Percentiles rank a stretch among this genome's conserved stretches.
phyloP scores from a whole-genome alignment of 768 basidiomycete genomes.

The Tubosaeta sp. region DNA sequence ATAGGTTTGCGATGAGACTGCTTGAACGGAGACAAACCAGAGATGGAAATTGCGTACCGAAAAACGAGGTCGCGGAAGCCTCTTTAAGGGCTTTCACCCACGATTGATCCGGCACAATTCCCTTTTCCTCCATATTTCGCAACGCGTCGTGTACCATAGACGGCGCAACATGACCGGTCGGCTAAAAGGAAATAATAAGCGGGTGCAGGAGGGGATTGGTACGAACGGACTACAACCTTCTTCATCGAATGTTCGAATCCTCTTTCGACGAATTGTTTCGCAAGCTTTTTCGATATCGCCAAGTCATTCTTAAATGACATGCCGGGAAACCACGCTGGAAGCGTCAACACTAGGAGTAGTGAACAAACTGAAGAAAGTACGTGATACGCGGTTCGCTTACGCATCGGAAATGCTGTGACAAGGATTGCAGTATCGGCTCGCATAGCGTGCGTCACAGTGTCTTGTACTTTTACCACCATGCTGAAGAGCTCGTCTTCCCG shows the following conservation, averaged over 20 bases:
- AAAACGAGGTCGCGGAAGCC: slow-evolving; percentile 4
- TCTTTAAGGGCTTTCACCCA: slow-evolving; percentile 11
- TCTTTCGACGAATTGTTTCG: background rate
- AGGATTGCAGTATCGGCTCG: slow-evolving; percentile 7
- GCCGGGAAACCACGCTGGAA: slow-evolving; percentile 13
- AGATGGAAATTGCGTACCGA: slow-evolving; percentile 2
- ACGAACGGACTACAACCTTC: background rate
- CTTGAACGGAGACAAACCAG: too few species aligned
- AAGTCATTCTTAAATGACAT: slow-evolving; percentile 4
- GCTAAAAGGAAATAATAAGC: background rate
- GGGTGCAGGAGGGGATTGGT: background rate
- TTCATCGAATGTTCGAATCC: slow-evolving; percentile 6
- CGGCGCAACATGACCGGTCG: background rate
- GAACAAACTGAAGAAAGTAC: background rate
- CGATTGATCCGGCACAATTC: background rate
- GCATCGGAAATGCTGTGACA: background rate
- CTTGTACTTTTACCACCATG: background rate
- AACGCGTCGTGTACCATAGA: slow-evolving; percentile 12
- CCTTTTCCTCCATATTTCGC: background rate
- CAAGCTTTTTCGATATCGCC: background rate
- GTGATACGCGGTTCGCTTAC: background rate
- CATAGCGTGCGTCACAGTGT: background rate
- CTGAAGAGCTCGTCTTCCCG: slow-evolving; percentile 4
- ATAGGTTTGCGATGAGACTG: background rate
- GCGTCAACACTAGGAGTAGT: slow-evolving; percentile 6